These are phyloP conservation scores for Cutaneotrichosporon cavernicola DNA, from an alignment of 1,284 basidiomycete genomes.

Conservation along the genomic window DNA sequence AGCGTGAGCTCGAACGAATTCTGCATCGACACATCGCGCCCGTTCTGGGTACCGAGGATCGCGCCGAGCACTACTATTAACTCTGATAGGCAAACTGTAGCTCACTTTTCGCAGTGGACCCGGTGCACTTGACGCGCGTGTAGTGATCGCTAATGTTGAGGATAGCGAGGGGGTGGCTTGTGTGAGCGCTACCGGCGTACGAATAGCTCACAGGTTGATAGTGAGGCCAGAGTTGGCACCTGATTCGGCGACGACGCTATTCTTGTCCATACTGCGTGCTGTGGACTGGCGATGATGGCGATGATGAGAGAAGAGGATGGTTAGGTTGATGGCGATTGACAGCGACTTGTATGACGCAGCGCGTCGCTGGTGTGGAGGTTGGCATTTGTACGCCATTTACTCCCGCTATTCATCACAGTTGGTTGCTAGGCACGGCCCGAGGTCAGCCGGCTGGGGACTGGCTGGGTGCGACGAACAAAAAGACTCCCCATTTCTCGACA, in stretches of 20 bases:
- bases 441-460: no score
- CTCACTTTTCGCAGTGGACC: constrained; percentile 13
- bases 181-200: constrained; percentile 6
- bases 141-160: constrained; percentile 95
- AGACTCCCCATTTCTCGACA: background rate
- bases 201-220: constrained; percentile 44
- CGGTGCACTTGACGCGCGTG: constrained; percentile 63
- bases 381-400: background rate
- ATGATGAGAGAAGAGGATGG: background rate
- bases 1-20: constrained; percentile 88
- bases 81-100: background rate
- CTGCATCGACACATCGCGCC: constrained; percentile 90
- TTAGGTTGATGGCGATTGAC: background rate
- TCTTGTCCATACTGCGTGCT: background rate
- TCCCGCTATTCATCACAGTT: background rate
- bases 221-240: constrained; percentile 42
- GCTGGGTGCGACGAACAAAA: no score
- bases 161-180: constrained; percentile 90
- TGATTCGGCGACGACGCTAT: constrained; percentile 14
- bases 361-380: background rate
- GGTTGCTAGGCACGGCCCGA: no score
- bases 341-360: background rate
- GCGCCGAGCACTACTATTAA: constrained; percentile 74
- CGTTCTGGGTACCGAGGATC: constrained; percentile 88
- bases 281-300: background rate